Percentiles rank a stretch among this genome's conserved stretches.
Evolutionary conservation across 345 rosid species (phyloP).

Genomic region (Euphorbia peplus): DNA sequence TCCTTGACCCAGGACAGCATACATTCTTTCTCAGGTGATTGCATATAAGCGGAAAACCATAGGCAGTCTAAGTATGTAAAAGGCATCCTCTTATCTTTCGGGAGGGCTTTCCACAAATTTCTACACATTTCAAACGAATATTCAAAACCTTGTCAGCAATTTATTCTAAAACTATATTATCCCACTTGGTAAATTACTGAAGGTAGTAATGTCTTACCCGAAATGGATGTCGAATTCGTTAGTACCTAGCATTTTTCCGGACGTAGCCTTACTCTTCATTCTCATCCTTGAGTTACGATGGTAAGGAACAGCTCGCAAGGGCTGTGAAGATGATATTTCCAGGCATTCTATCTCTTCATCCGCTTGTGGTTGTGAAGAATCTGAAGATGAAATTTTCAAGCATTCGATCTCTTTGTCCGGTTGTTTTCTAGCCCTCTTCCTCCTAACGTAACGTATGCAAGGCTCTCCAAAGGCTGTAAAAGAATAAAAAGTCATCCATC

Average conservation of each 20-base stretch:
- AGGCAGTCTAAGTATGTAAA: conserved; percentile 49
- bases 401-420: conserved; percentile 15
- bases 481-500: conserved; percentile 4
- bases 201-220: conserved; percentile 37
- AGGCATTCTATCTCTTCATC: conserved; percentile 16
- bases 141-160: not conserved
- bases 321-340: conserved; percentile 36
- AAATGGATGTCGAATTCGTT: conserved; percentile 28
- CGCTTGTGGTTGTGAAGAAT: conserved; percentile 28
- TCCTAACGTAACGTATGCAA: conserved; percentile 31
- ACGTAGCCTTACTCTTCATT: conserved; percentile 29
- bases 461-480: conserved; percentile 16
- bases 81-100: conserved; percentile 37
- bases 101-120: conserved; percentile 46
- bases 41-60: conserved; percentile 53
- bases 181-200: not conserved
- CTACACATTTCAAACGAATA: conserved; percentile 32
- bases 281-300: conserved; percentile 35
- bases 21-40: conserved; percentile 22
- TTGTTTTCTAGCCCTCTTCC: conserved; percentile 24
- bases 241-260: not conserved
- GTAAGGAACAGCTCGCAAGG: conserved; percentile 27
- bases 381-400: conserved; percentile 30
- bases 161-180: not conserved
- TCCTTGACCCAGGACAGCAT: conserved; percentile 52